Percentiles rank a stretch among this genome's conserved stretches.
Conservation (phyloP, 495 filamentous ascomycete genomes). For the Penicillium riverlandense region DNA sequence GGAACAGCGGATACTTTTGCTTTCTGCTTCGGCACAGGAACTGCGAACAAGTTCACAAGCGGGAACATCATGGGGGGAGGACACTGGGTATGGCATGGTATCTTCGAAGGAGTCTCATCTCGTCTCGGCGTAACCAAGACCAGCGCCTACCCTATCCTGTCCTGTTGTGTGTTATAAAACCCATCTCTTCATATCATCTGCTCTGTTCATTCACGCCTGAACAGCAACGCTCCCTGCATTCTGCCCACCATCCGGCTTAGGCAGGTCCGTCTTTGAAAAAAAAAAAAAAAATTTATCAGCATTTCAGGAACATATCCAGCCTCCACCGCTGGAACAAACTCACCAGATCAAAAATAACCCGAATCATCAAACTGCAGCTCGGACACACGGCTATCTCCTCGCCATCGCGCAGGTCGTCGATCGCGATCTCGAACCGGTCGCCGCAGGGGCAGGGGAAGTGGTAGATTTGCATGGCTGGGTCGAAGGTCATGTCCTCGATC, state of each 20-base stretch:
- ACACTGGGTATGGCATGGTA: no score
- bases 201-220: conserved; percentile 21
- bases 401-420: conserved; percentile 77
- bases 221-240: conserved; percentile 28
- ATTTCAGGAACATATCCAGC: no score
- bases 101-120: no score
- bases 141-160: no score
- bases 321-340: conserved; percentile 15
- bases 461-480: conserved; percentile 75
- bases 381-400: conserved; percentile 93
- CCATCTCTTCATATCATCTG: no score
- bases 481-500: conserved; percentile 98
- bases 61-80: no score
- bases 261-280: neutral
- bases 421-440: conserved; percentile 89
- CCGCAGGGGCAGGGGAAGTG: conserved; percentile 96
- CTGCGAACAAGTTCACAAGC: no score
- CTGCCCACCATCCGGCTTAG: conserved; percentile 26
- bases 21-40: no score
- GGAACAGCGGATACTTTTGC: no score
- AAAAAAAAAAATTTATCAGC: neutral
- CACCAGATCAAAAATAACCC: conserved; percentile 86
- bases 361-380: conserved; percentile 92
- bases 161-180: no score
- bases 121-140: no score